A percentile compares a stretch with the other conserved stretches of the same genome.
Evolutionary conservation across 495 filamentous ascomycete genomes (phyloP).

Genomic region (Penicillium subrubescens): DNA sequence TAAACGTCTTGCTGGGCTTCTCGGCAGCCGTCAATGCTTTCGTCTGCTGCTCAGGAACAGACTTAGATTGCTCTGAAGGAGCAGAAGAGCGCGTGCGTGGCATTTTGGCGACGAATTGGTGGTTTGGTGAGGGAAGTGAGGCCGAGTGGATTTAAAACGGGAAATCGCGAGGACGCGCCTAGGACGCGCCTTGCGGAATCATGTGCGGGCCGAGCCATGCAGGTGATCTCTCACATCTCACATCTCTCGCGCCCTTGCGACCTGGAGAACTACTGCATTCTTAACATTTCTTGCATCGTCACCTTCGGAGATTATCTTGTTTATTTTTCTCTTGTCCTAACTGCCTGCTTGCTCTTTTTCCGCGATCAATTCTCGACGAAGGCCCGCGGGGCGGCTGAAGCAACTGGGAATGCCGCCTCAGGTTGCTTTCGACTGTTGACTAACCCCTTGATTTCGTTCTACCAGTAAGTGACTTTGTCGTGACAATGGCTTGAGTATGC

Average conservation of each 20-base stretch:
- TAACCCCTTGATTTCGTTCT: background rate
- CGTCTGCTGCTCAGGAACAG: slow-evolving; percentile 9
- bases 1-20: slow-evolving; percentile 68
- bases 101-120: slow-evolving; percentile 15
- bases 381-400: slow-evolving; percentile 22
- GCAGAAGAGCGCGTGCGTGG: slow-evolving; percentile 39
- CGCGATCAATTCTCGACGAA: background rate
- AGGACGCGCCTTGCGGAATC: slow-evolving; percentile 38
- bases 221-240: slow-evolving; percentile 29
- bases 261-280: slow-evolving; percentile 1
- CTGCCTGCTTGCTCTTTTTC: background rate
- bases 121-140: background rate
- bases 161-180: slow-evolving; percentile 29
- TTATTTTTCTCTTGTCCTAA: background rate
- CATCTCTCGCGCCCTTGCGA: slow-evolving; percentile 7
- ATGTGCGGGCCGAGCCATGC: slow-evolving; percentile 22
- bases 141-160: slow-evolving; percentile 9
- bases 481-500: background rate
- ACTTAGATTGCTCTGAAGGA: slow-evolving; percentile 18
- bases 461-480: slow-evolving; percentile 3
- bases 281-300: background rate
- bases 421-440: slow-evolving; percentile 11
- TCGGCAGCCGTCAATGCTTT: slow-evolving; percentile 25
- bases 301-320: background rate
- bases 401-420: slow-evolving; percentile 25